Percentiles rank a stretch among this genome's conserved stretches.
Conservation (phyloP, 2,329 filamentous ascomycete species). For the Aspergillus luchuensis region DNA sequence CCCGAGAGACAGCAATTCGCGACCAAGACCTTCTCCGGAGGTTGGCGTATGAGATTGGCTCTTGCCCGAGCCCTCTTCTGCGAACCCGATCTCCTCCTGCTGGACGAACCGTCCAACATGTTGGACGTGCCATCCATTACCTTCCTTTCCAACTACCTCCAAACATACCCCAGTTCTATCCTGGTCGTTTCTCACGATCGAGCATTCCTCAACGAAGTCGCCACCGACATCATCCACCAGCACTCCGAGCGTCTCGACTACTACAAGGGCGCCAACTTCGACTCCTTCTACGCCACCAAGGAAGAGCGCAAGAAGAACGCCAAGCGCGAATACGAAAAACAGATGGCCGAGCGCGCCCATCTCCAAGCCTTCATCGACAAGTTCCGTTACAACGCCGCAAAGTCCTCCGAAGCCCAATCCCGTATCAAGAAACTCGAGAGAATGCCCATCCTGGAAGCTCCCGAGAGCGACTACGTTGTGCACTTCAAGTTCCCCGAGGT, state of each 20-base stretch:
- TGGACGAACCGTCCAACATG: slow-evolving; percentile 78
- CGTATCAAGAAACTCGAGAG: slow-evolving; percentile 98
- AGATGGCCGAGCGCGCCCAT: slow-evolving; percentile 91
- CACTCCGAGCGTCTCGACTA: slow-evolving; percentile 97
- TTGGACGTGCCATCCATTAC: slow-evolving; percentile 99
- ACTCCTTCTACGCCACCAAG: slow-evolving; percentile 75
- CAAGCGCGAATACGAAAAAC: slow-evolving; percentile 97
- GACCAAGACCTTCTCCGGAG: slow-evolving; percentile 97
- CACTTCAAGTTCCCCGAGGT: slow-evolving; percentile 98
- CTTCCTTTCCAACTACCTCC: slow-evolving; percentile 94
- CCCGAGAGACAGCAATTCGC: slow-evolving; percentile 86
- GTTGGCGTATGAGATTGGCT: slow-evolving; percentile 98
- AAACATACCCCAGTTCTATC: slow-evolving; percentile 89
- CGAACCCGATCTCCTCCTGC: slow-evolving; percentile 90
- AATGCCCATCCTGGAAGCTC: slow-evolving; percentile 88
- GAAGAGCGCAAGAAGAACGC: slow-evolving; percentile 96
- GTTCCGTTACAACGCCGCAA: slow-evolving; percentile 98
- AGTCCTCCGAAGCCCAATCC: slow-evolving; percentile 96
- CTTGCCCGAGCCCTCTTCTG: slow-evolving; percentile 95
- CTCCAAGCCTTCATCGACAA: slow-evolving; percentile 99
- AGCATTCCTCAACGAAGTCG: slow-evolving; percentile 97
- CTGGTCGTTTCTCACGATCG: slow-evolving; percentile 98
- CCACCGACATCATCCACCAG: slow-evolving; percentile 97
- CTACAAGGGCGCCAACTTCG: slow-evolving; percentile 96
- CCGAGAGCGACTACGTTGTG: slow-evolving; percentile 92